Conservation (phyloP, 176 grass and related monocot genomes). For the Bromus sterilis region DNA sequence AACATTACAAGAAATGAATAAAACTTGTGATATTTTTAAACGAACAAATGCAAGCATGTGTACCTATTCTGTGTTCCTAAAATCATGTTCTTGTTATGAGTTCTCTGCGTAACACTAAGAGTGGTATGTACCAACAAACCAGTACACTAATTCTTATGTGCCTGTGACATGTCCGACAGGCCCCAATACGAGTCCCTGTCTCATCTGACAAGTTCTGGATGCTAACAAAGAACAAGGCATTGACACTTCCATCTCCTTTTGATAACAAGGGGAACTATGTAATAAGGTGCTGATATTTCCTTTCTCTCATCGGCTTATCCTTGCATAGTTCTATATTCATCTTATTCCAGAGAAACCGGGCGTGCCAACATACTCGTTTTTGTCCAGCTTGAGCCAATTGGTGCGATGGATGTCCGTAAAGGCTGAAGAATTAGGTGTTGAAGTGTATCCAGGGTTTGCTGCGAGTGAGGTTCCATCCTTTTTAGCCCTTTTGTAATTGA, state of each 20-base stretch:
- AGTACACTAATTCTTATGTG: neutral
- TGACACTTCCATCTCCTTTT: conserved; percentile 83
- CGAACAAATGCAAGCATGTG: neutral
- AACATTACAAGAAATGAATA: too few relatives aligned
- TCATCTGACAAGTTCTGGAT: conserved; percentile 87
- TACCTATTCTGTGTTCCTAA: neutral
- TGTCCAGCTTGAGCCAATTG: conserved; percentile 70
- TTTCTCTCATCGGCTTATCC: neutral
- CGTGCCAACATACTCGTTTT: neutral
- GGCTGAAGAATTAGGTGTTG: conserved; percentile 92
- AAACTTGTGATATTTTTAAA: neutral
- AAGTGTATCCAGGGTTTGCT: conserved; percentile 99
- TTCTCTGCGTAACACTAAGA: neutral
- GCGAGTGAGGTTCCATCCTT: conserved; percentile 78
- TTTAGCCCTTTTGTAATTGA: conserved; percentile 5
- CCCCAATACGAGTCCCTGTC: conserved; percentile 67
- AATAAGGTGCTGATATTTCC: conserved; percentile 45
- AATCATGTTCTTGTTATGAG: neutral
- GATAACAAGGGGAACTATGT: conserved; percentile 92
- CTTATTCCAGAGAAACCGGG: neutral
- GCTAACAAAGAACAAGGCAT: conserved; percentile 62
- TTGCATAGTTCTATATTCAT: neutral
- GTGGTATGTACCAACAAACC: neutral
- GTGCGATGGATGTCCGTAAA: conserved; percentile 86
- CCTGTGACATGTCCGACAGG: conserved; percentile 32